Base-by-base conservation (phyloP, 805 yeast species). In the Wickerhamomyces canadensis region DNA sequence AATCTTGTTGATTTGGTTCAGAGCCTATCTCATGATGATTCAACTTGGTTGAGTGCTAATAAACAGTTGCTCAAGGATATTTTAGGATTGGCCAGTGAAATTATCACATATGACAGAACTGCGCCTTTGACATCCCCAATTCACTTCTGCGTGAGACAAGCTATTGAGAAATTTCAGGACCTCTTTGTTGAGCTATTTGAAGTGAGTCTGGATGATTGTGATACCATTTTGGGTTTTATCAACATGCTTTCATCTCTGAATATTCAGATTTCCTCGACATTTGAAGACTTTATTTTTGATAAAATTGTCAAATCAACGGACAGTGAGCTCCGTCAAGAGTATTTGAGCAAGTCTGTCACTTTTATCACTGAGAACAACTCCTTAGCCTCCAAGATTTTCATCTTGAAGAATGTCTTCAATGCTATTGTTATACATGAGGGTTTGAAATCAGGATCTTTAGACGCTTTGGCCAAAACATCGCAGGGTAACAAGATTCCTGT, bases 111-210 rank as follows among this genome's bases (percentile, higher is more conserved):
- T 27, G 68, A 72, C 28, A 54, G 59, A 31, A 46, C 59, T 2
- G 58, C 73, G 1, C 58, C 75, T 1, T 56, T 78, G 40, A 67
- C 74, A 2, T 78, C 88, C 0, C 64, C 79, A 1, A 65, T 76
- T 15, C 85, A 80, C 42, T 73, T 88, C 52, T 85, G 83, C 52
- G 67, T 85, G 4, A 80, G 74, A 24, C 88, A 83, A 52, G 78
- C 93, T 0, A 62, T 84, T 19, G 70, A 70, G 18, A 78, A 73
- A 37, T 65, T 85, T 32, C 91, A 85, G 54, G 33, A 36, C 0
- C 40, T 77, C 1, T 71, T 71, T 39, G 64, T 75, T 6, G 39
- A 41, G 5, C 66, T 60, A 45, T 52, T 72, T 33, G 47, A 60
- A 11, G 40, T 47, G 12, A 54, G 59, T 19, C 49, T 62, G 1